Conservation (phyloP, 2,329 filamentous ascomycete species). For the Amylocarpus encephaloides region DNA sequence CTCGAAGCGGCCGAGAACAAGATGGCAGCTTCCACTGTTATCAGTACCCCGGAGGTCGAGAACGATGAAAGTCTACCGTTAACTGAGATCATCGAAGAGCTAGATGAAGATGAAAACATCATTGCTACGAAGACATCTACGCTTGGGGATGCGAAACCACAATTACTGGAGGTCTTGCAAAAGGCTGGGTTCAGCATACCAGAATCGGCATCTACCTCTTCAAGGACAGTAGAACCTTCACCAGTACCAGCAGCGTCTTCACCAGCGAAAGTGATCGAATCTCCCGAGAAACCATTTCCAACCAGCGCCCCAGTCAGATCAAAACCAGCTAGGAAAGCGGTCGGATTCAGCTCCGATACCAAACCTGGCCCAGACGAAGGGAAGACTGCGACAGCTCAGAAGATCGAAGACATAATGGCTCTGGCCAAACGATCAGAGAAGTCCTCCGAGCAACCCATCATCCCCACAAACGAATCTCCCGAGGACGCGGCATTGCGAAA, state of each 20-base stretch:
- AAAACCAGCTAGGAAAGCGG: constrained; percentile 45
- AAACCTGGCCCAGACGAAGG: constrained; percentile 36
- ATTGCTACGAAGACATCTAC: constrained; percentile 59
- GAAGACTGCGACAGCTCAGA: constrained; percentile 28
- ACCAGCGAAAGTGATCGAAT: background rate
- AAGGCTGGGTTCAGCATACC: constrained; percentile 46
- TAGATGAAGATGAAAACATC: constrained; percentile 86
- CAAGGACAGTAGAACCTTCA: background rate
- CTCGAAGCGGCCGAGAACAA: constrained; percentile 61
- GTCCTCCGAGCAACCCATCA: constrained; percentile 41
- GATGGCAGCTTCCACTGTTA: constrained; percentile 54
- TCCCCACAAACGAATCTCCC: constrained; percentile 67
- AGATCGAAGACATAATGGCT: constrained; percentile 51
- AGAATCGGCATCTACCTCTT: constrained; percentile 6
- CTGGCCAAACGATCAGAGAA: constrained; percentile 46
- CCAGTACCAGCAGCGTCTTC: background rate
- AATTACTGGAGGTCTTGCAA: constrained; percentile 65
- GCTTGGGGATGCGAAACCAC: constrained; percentile 61
- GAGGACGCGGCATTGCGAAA: constrained; percentile 76
- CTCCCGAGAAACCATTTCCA: background rate
- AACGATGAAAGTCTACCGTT: constrained; percentile 70
- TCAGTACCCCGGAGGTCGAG: constrained; percentile 53
- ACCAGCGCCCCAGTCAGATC: background rate
- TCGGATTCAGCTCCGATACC: constrained; percentile 57
- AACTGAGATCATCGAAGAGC: constrained; percentile 84